Conservation (phyloP, 2,329 filamentous ascomycete genomes). For the Phaeosphaeriaceae sp. region DNA sequence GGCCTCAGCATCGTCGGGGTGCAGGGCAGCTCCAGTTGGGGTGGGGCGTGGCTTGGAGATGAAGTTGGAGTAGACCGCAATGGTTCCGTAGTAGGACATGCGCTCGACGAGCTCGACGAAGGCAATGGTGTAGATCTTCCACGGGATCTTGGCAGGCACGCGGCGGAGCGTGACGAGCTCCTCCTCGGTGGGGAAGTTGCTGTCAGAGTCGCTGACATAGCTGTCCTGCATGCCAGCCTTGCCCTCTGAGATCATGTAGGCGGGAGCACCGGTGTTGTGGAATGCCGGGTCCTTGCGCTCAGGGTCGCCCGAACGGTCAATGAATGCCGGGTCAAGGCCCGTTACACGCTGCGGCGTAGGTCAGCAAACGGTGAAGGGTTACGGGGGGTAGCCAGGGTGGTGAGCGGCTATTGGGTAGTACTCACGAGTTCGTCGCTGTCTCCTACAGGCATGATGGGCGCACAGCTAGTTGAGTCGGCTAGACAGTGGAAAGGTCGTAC, state of each 20-base stretch:
- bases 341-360: slow-evolving; percentile 27
- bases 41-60: slow-evolving; percentile 40
- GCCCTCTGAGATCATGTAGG: slow-evolving; percentile 42
- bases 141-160: slow-evolving; percentile 43
- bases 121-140: slow-evolving; percentile 43
- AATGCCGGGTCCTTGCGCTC: slow-evolving; percentile 39
- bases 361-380: slow-evolving; percentile 15
- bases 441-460: slow-evolving; percentile 36
- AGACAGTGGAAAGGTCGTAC: neutral
- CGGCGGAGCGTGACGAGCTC: slow-evolving; percentile 46
- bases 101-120: slow-evolving; percentile 50
- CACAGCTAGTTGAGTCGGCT: slow-evolving; percentile 5
- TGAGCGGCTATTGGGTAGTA: neutral
- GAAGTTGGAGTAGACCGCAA: slow-evolving; percentile 49
- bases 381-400: no score
- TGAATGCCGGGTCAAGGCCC: slow-evolving; percentile 42
- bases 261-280: slow-evolving; percentile 30
- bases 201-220: slow-evolving; percentile 28
- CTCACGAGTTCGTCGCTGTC: slow-evolving; percentile 36
- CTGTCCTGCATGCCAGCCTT: slow-evolving; percentile 46
- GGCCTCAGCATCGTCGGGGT: slow-evolving; percentile 36
- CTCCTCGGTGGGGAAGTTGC: slow-evolving; percentile 41
- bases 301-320: slow-evolving; percentile 44
- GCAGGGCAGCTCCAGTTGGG: slow-evolving; percentile 35
- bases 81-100: slow-evolving; percentile 49